phyloP scores from a whole-genome alignment of 2,329 filamentous ascomycete genomes.

The Colletotrichum lupini region DNA sequence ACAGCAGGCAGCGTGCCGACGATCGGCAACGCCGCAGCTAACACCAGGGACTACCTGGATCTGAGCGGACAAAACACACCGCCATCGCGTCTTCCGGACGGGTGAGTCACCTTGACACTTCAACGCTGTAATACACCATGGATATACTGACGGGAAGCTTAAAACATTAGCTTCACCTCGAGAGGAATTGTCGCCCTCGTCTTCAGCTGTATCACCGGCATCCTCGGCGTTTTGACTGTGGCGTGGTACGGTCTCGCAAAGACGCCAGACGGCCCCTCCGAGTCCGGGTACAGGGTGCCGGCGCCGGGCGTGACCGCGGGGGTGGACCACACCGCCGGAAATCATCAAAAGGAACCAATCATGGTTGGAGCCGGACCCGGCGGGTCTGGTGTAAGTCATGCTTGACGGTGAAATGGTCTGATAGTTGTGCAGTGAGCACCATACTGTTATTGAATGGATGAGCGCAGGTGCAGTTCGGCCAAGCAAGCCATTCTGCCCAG shows the following conservation, averaged over 20 bases:
- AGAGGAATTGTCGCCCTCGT: conserved; percentile 79
- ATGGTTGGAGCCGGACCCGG: conserved; percentile 11
- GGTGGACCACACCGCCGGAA: not conserved
- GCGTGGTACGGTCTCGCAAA: conserved; percentile 71
- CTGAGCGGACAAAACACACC: conserved; percentile 69
- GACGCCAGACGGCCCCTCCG: not conserved
- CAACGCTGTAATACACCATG: not conserved
- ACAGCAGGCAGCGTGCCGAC: conserved; percentile 59
- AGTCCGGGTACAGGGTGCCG: not conserved
- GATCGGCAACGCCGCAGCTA: conserved; percentile 80
- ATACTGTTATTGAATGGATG: not conserved
- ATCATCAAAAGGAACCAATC: conserved; percentile 4
- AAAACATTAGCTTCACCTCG: conserved; percentile 67
- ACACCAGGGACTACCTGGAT: conserved; percentile 72
- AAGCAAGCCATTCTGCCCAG: not conserved
- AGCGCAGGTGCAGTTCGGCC: not conserved
- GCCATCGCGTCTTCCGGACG: conserved; percentile 68
- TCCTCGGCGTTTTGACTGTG: conserved; percentile 75
- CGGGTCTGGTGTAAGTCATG: not conserved
- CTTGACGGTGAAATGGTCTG: not conserved
- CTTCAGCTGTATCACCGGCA: conserved; percentile 76
- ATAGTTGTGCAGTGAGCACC: too few relatives aligned
- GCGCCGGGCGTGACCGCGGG: not conserved
- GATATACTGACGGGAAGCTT: not conserved
- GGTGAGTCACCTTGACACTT: conserved; percentile 53